These are phyloP conservation scores for Blastosporella zonata DNA, from an alignment of 1,284 basidiomycete species.

Conservation along the genomic window DNA sequence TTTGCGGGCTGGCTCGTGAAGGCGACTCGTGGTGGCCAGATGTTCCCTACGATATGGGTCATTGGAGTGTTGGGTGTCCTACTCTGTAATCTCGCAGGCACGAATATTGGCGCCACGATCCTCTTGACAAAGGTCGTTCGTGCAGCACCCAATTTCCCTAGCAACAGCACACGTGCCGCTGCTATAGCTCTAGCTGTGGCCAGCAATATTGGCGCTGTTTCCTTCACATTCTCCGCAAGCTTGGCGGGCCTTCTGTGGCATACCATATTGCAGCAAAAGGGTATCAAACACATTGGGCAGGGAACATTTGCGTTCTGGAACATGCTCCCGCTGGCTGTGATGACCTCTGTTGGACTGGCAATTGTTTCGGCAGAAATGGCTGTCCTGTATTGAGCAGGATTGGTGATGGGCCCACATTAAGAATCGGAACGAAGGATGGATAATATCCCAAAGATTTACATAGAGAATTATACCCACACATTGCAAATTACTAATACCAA, in stretches of 20 bases:
- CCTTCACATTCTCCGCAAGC: constrained; percentile 87
- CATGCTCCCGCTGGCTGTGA: constrained; percentile 49
- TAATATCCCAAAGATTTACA: not conserved
- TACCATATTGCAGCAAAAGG: constrained; percentile 77
- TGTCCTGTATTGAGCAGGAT: constrained; percentile 33
- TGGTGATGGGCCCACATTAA: not conserved
- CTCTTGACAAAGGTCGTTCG: constrained; percentile 63
- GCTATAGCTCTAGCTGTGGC: constrained; percentile 54
- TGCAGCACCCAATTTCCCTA: constrained; percentile 33
- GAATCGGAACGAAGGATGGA: not conserved
- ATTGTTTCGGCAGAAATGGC: constrained; percentile 69
- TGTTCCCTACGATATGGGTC: constrained; percentile 54
- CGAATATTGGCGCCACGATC: constrained; percentile 96
- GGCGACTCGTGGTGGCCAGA: constrained; percentile 40
- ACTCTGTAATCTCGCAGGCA: constrained; percentile 88
- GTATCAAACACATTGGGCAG: constrained; percentile 57
- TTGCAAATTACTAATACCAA: no score
- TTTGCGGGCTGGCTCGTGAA: constrained; percentile 72
- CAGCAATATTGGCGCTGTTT: constrained; percentile 92
- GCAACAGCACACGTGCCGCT: constrained; percentile 38
- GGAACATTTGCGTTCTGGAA: constrained; percentile 77
- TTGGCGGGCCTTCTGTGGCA: constrained; percentile 92
- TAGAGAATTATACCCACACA: no score
- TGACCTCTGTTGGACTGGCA: constrained; percentile 52
- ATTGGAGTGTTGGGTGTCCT: constrained; percentile 66